Evolutionary conservation across 1,284 basidiomycete species (phyloP), one percentile per base, ranked within the genome.

Genomic region (Pterulicium gracile): DNA sequence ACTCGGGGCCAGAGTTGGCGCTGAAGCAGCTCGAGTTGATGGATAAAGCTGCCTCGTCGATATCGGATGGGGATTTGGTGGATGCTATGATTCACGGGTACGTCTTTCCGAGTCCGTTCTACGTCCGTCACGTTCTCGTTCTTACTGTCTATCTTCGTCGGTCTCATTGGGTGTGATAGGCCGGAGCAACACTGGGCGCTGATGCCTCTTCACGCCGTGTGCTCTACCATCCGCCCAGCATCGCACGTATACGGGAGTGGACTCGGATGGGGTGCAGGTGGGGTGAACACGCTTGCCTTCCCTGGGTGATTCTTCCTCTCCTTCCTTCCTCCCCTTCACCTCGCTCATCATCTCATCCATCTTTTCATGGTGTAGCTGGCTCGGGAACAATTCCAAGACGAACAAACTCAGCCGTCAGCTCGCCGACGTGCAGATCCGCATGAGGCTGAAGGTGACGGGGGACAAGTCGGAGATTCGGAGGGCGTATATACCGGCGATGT

Each of bases 341-440:
- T 21, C 43, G 39, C 19, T 41, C 24, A 10, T 19, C 23, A 19
- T 21, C 45, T 42, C 47, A 35, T 44, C 41, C 40, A 14, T 20
- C 48, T 35, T 35, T n/a, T 44, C 47, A 34, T 34, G 43, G 32
- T 36, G 3, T 56, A 93, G 89, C 56, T 98, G 93, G 92, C 79
- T 98, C 4, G 95, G 95, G 10, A 91, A 98, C 60, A 98, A 98
- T 61, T 97, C 93, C 43, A 97, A 94, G 58, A 85, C 88, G 63
- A 72, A 65, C 52, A 95, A 96, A 57, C 72, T 98, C 3, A 70
- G 62, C 44, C 76, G 94, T 42, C 82, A 88, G 51, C 72, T 98
- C 17, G 79, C 80, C 20, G 96, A 98, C 52, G 79, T 98, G 15
- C 95, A 98, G 61, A 87, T 92, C 45, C 85, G 87, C 46, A 97